These are phyloP conservation scores for Boletellus sp. DNA, from an alignment of 768 basidiomycete genomes.

Conservation along the genomic window DNA sequence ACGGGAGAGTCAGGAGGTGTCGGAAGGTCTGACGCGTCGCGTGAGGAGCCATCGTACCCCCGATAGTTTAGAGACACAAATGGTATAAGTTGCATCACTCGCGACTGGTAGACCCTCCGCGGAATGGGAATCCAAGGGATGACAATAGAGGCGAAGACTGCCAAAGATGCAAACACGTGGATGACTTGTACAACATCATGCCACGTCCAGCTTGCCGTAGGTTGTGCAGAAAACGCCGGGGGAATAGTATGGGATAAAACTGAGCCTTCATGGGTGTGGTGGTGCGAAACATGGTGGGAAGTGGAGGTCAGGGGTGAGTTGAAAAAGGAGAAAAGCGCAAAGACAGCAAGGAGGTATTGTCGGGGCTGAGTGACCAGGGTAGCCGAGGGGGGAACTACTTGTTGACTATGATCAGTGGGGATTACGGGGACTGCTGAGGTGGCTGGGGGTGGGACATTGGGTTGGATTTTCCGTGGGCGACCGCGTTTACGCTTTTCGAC, in stretches of 20 bases:
- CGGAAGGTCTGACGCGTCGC: conserved; percentile 16
- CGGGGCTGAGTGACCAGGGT: conserved; percentile 27
- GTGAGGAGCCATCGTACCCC: not conserved
- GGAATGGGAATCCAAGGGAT: conserved; percentile 41
- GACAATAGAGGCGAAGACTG: conserved; percentile 58
- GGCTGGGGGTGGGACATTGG: conserved; percentile 39
- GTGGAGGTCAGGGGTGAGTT: conserved; percentile 62
- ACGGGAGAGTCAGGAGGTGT: conserved; percentile 29
- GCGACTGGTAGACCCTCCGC: conserved; percentile 17
- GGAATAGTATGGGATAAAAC: conserved; percentile 45
- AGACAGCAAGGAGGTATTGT: conserved; percentile 78
- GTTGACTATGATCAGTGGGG: conserved; percentile 14
- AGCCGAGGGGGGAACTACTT: conserved; percentile 7
- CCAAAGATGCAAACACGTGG: conserved; percentile 62
- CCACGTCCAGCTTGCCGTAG: conserved; percentile 39
- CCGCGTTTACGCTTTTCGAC: conserved; percentile 84
- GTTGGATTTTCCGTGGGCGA: conserved; percentile 68
- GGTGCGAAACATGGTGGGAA: conserved; percentile 26
- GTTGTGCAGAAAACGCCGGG: conserved; percentile 15
- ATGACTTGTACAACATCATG: conserved; percentile 56
- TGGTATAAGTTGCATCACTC: conserved; percentile 26
- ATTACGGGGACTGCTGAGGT: conserved; percentile 22
- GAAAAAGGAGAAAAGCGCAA: conserved; percentile 84
- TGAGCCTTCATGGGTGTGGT: conserved; percentile 56
- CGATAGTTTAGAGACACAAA: conserved; percentile 16